Base-by-base conservation (phyloP, 140 eudicot species). In the Bidens hawaiensis region DNA sequence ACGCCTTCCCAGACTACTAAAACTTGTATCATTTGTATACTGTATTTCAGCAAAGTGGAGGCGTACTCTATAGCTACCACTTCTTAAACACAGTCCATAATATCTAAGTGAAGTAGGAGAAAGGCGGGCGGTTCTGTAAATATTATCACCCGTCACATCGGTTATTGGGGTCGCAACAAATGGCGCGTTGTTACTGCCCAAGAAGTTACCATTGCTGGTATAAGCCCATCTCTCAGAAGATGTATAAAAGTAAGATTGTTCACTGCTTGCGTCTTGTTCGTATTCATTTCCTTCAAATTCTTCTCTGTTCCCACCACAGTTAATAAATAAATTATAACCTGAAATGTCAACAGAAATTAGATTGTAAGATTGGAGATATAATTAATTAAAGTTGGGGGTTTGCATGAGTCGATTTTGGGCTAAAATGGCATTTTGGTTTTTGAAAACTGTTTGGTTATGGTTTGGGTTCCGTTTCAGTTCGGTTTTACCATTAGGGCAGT, bases 31-130 rank as follows among this genome's bases (percentile, higher is more conserved):
- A 75, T 82, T 60, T 0, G 83, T 22, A 40, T 30, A 84, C 76
- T 75, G 79, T 7, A 90, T 86, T 71, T 90, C 97, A 34, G 97
- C 97, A 54, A 90, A 90, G 73, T 90, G 96, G 13, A 90, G 96
- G 49, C 89, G 89, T 16, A 90, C 97, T 58, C 36, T 79, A 26
- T 90, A 90, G 62, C 84, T 90, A 18, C 97, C 97, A 2, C 41
- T 52, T 57, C 77, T 57, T 64, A 90, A 50, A 69, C 97, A 90
- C 65, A 82, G 82, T 19, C 90, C 97, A n/a, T 69, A 90, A 65
- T 77, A 90, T 76, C 76, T 84, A 14, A 90, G 84, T 5, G 97
- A 86, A 57, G 73, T 22, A 67, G 97, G 90, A 19, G 97, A 50
- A 43, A 76, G 81, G 41, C 97, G 90, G 22, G 97, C 97, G 7